These are phyloP conservation scores for Mortierella claussenii DNA, from an alignment of 192 early-diverging fungal species.

Conservation along the genomic window DNA sequence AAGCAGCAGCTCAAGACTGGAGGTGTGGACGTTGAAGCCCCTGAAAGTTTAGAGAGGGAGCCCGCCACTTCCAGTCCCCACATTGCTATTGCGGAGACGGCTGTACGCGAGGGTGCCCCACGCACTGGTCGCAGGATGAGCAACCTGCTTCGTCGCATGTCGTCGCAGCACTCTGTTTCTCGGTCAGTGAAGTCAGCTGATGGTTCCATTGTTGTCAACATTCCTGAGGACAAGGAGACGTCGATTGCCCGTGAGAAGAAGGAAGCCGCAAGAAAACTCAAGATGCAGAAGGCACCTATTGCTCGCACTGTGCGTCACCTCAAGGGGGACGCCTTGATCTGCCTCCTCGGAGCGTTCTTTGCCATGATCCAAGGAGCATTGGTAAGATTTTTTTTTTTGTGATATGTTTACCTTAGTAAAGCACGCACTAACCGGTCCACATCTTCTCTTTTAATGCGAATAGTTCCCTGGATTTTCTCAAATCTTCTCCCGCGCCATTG, in stretches of 20 bases:
- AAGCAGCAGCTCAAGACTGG: constrained; percentile 71
- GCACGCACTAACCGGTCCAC: too few relatives aligned
- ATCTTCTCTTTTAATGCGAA: too few relatives aligned
- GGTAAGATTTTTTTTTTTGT: constrained; percentile 2
- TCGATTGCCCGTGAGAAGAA: constrained; percentile 34
- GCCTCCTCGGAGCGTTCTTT: constrained; percentile 62
- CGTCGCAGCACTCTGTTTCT: constrained; percentile 34
- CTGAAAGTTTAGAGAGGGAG: constrained; percentile 16
- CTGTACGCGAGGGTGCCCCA: constrained; percentile 15
- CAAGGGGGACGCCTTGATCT: constrained; percentile 5
- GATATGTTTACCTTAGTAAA: too few relatives aligned
- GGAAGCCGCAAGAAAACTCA: constrained; percentile 32
- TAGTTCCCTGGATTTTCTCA: constrained; percentile 76
- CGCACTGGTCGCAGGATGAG: constrained; percentile 36
- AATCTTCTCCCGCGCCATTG: constrained; percentile 60
- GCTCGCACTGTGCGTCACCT: constrained; percentile 26
- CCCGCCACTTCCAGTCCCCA: neutral
- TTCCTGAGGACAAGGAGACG: constrained; percentile 20
- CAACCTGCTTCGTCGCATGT: constrained; percentile 38
- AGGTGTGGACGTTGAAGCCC: constrained; percentile 38
- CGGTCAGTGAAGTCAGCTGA: constrained; percentile 41
- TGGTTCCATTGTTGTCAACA: constrained; percentile 13
- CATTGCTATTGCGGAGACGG: constrained; percentile 29
- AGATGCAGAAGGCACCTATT: constrained; percentile 45
- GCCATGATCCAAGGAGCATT: constrained; percentile 70